These are phyloP conservation scores for Colletotrichum caudatum DNA, from an alignment of 2,329 filamentous ascomycete species.

Conservation along the genomic window DNA sequence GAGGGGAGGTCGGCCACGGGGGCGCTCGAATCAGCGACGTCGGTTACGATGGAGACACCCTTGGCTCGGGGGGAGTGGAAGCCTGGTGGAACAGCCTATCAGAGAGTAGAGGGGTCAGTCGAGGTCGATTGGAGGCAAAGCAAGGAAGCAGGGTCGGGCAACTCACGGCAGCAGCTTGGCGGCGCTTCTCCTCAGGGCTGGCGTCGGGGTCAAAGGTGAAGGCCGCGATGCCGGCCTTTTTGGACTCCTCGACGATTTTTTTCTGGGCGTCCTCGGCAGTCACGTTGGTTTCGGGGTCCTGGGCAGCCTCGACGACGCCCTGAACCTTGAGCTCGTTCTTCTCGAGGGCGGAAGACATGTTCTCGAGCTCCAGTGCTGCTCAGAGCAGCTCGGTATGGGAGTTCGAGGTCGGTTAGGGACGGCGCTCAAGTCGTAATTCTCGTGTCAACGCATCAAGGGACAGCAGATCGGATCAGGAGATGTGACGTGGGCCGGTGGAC, in stretches of 20 bases:
- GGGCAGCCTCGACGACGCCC: constrained; percentile 81
- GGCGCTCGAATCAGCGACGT: constrained; percentile 74
- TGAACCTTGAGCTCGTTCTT: constrained; percentile 81
- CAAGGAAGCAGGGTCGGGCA: background rate
- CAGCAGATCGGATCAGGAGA: constrained; percentile 10
- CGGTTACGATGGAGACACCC: constrained; percentile 79
- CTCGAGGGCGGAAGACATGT: constrained; percentile 49
- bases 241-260: constrained; percentile 81
- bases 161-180: constrained; percentile 81
- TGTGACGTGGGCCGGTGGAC: constrained; percentile 15
- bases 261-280: constrained; percentile 78
- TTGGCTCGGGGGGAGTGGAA: constrained; percentile 73
- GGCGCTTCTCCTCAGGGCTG: constrained; percentile 83
- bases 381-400: constrained; percentile 24
- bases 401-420: constrained; percentile 37
- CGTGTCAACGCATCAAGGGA: constrained; percentile 37
- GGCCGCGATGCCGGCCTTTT: constrained; percentile 81
- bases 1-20: constrained; percentile 83
- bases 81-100: constrained; percentile 71
- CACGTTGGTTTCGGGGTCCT: constrained; percentile 75
- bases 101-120: constrained; percentile 34
- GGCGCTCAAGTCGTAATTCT: constrained; percentile 23
- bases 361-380: constrained; percentile 37
- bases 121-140: constrained; percentile 6
- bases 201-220: constrained; percentile 91